phyloP scores from a whole-genome alignment of 2,329 filamentous ascomycete species.

The Claviceps quebecensis region DNA sequence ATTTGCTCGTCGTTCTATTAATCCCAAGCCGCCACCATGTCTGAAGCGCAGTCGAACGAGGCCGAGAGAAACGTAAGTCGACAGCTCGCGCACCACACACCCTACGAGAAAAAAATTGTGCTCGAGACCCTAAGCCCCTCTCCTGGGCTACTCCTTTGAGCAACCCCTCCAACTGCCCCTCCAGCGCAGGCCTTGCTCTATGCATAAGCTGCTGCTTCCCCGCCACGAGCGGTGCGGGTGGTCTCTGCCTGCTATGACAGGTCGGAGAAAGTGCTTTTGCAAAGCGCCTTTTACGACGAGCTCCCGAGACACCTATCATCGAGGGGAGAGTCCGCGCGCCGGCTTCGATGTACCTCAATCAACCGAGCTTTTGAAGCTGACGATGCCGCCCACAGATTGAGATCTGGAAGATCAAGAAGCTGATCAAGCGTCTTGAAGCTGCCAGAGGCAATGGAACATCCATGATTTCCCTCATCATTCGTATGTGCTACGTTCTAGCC shows the following conservation, averaged over 20 bases:
- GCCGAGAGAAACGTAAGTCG: conserved; percentile 82
- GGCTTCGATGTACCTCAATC: neutral
- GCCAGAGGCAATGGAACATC: conserved; percentile 96
- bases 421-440: conserved; percentile 96
- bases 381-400: conserved; percentile 37
- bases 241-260: neutral
- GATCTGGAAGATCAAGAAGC: conserved; percentile 98
- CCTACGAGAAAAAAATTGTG: conserved; percentile 9
- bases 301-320: neutral
- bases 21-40: conserved; percentile 50
- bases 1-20: conserved; percentile 10
- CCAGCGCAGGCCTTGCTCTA: neutral
- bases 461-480: conserved; percentile 99
- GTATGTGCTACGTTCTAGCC: conserved; percentile 37
- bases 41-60: conserved; percentile 73
- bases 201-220: conserved; percentile 13
- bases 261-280: neutral
- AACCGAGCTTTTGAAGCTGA: conserved; percentile 1
- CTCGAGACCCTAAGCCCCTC: conserved; percentile 2
- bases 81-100: neutral
- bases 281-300: too few species aligned
- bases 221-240: conserved; percentile 11
- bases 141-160: neutral
- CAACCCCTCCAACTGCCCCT: neutral
- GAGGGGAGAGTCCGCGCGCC: neutral